Percentiles rank a stretch among this genome's conserved stretches.
Conservation (phyloP, 495 filamentous ascomycete genomes). For the Penicillium cataractarum region DNA sequence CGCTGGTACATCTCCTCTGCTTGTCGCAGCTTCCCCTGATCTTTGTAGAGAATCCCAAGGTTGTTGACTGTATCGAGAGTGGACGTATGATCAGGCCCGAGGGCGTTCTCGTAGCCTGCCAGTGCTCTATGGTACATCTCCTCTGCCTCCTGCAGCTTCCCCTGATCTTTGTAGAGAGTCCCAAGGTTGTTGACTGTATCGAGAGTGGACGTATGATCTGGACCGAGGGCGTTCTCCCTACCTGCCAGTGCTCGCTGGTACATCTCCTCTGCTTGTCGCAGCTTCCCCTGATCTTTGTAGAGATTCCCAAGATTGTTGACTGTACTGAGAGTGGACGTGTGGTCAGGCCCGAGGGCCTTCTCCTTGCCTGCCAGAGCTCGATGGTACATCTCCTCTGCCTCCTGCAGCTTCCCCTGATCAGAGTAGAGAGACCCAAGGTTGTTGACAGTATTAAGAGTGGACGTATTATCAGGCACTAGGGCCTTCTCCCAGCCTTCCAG, state of each 20-base stretch:
- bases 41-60: constrained; percentile 29
- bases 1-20: constrained; percentile 41
- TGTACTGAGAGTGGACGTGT: constrained; percentile 33
- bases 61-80: constrained; percentile 43
- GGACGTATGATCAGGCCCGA: constrained; percentile 36
- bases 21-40: constrained; percentile 38
- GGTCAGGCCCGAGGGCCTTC: constrained; percentile 27
- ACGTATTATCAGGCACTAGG: constrained; percentile 11
- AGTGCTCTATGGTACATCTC: constrained; percentile 35
- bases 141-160: constrained; percentile 42
- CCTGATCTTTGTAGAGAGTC: constrained; percentile 34
- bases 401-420: constrained; percentile 12
- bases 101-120: constrained; percentile 38
- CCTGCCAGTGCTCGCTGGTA: constrained; percentile 41
- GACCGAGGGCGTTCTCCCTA: constrained; percentile 31
- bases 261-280: constrained; percentile 38
- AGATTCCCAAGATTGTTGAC: constrained; percentile 33
- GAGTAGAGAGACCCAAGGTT: constrained; percentile 14
- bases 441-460: constrained; percentile 9
- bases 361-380: constrained; percentile 13
- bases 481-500: constrained; percentile 15
- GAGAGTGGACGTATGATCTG: constrained; percentile 37
- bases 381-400: constrained; percentile 16
- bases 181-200: constrained; percentile 39
- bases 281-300: constrained; percentile 31